Base-by-base conservation (phyloP, 176 grass and related monocot species). In the Raddia guianensis region DNA sequence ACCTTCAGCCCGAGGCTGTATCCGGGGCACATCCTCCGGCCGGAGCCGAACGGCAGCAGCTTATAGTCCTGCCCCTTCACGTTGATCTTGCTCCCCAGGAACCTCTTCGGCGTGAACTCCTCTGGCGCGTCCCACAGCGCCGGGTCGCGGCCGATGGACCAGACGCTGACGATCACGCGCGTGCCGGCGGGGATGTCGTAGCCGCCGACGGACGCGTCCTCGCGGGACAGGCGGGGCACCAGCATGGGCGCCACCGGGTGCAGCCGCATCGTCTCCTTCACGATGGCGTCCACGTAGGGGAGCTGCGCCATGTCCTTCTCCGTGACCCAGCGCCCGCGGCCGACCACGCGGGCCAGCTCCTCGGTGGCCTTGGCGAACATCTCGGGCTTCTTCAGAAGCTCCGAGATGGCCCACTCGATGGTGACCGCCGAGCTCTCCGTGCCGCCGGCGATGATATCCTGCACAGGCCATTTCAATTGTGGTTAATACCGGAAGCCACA, bases 61-160 rank as follows among this genome's bases (percentile, higher is more conserved):
- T 92, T 82, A 40, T 27, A 95, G 63, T 94, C 75, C 6, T 90
- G 93, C n/a, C 93, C 93, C 59, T 85, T 95, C 49, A 95, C 70
- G 56, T 95, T 87, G 16, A 95, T 64, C 15, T 53, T 52, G 12
- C 50, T 91, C 1, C 55, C 87, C 5, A 95, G 27, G 70, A 94
- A 94, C 7, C 92, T 55, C 60, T 87, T 86, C 1, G 89, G 89
- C 33, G 18, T 65, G 51, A 95, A 95, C 64, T 92, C 87, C 2
- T 90, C 84, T 0, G 87, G 87, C 0, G 70, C 63, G 1, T 92
- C 89, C 93, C 90, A 88, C 9, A 90, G 40, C 12, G 49, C 9
- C 0, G 90, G 90, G 74, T 95, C 93, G 1, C 90, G 81, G 9
- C 78, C 90, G 64, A 95, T 92, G 42, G 90, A 77, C 90, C 93